These are phyloP conservation scores for Stephanodiscus minutulus DNA, from an alignment of 108 stramenopile genomes.

Conservation along the genomic window DNA sequence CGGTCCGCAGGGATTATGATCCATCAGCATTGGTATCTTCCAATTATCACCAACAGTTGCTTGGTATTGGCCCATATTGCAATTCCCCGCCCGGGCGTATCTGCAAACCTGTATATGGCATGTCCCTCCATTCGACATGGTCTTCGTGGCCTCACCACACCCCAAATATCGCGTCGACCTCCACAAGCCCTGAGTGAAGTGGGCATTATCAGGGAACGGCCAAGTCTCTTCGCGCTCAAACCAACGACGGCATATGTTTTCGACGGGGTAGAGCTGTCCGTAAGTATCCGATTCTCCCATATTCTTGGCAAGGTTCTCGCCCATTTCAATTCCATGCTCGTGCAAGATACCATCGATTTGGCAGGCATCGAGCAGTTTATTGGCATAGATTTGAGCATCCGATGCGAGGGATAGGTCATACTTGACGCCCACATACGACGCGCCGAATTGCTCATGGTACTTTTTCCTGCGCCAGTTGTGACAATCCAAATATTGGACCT, in stretches of 20 bases:
- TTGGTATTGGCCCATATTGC: slow-evolving; percentile 28
- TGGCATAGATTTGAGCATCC: slow-evolving; percentile 29
- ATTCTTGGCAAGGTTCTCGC: slow-evolving; percentile 44
- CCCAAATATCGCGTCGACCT: slow-evolving; percentile 5
- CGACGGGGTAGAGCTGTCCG: slow-evolving; percentile 40
- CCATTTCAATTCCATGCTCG: slow-evolving; percentile 23
- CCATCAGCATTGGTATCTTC: slow-evolving; percentile 40
- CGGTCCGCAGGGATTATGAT: slow-evolving; percentile 30
- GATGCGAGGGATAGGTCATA: slow-evolving; percentile 25
- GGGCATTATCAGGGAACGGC: slow-evolving; percentile 33
- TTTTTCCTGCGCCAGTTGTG: slow-evolving; percentile 41
- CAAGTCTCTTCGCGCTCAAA: slow-evolving; percentile 41
- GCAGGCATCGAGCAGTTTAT: slow-evolving; percentile 36
- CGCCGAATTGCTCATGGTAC: slow-evolving; percentile 16
- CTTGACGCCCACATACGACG: slow-evolving; percentile 30
- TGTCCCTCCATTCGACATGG: slow-evolving; percentile 20
- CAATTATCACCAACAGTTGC: slow-evolving; percentile 18
- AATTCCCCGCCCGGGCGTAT: slow-evolving; percentile 42
- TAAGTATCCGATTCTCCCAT: neutral
- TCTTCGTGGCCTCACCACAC: slow-evolving; percentile 19
- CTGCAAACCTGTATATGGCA: slow-evolving; percentile 45
- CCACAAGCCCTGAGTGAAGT: slow-evolving; percentile 45
- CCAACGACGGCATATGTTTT: slow-evolving; percentile 32
- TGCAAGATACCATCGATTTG: slow-evolving; percentile 37
- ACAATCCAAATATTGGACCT: slow-evolving; percentile 36